Evolutionary conservation across 2,329 filamentous ascomycete genomes (phyloP).

Genomic region (Clathrospora elynae): DNA sequence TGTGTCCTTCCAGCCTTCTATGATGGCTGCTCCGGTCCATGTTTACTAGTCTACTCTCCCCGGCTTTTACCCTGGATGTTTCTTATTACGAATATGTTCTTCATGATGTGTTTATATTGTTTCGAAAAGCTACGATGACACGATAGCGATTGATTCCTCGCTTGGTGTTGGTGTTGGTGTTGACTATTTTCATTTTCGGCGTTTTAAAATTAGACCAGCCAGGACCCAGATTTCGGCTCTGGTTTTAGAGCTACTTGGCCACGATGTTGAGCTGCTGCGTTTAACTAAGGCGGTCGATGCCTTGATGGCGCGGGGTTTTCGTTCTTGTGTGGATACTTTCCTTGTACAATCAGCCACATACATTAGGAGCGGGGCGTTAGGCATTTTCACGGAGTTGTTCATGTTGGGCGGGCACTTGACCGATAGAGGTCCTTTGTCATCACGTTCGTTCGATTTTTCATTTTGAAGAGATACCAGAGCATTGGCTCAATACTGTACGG

Average conservation of each 20-base stretch:
- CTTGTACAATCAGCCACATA: constrained; percentile 17
- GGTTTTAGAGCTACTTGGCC: constrained; percentile 31
- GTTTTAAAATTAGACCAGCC: constrained; percentile 43
- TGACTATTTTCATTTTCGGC: constrained; percentile 22
- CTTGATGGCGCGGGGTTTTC: constrained; percentile 39
- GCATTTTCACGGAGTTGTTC: constrained; percentile 32
- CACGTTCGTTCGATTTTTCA: constrained; percentile 35
- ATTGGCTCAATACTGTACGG: constrained; percentile 42
- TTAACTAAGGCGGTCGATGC: constrained; percentile 37
- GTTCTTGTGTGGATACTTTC: constrained; percentile 24
- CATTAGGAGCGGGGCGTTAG: constrained; percentile 15
- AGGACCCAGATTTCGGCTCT: constrained; percentile 21
- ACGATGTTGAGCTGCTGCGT: constrained; percentile 33
- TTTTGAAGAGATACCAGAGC: constrained; percentile 48
- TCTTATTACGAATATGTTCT: constrained; percentile 34
- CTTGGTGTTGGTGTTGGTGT: constrained; percentile 35
- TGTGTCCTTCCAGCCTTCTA: constrained; percentile 48
- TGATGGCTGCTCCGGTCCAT: constrained; percentile 45
- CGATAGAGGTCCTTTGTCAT: constrained; percentile 22
- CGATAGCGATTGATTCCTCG: constrained; percentile 38
- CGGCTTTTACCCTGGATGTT: constrained; percentile 12
- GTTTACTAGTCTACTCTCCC: constrained; percentile 37
- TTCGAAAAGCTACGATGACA: constrained; percentile 48
- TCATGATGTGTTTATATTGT: constrained; percentile 42
- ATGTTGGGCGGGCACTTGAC: constrained; percentile 19